Base-by-base conservation (phyloP, 2,329 filamentous ascomycete genomes). In the Cytospora mali region DNA sequence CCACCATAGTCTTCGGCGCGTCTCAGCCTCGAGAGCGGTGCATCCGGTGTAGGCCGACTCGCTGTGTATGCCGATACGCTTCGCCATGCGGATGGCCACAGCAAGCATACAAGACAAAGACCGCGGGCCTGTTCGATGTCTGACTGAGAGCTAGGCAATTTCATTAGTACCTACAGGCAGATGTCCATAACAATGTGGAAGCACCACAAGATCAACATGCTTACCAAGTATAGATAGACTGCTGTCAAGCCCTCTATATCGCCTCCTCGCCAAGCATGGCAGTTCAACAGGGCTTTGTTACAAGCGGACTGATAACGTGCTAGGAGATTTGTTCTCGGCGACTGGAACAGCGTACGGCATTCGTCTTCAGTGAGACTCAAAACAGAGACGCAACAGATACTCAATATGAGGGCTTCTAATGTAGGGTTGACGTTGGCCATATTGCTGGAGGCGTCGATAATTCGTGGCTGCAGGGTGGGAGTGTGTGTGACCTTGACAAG, bases 1-100 rank as follows among this genome's bases (percentile, higher is more conserved):
- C 86, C 85, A 88, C 85, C 85, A 88, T 0, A 88, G 76, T 35
- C 86, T 75, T 31, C 86, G 80, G 14, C 85, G 80, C 76, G 88
- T 79, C 71, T 89, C 86, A 2, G 79, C 80, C 67, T 88, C 85
- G 14, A 83, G 79, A 7, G 68, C 58, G 5, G 64, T 66, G 23
- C 59, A 70, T 25, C 65, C 69, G 1, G 69, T 53, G 16, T 70
- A 66, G 0, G 64, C 66, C 0, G 76, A 68, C 68, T 88, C 85
- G 58, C 68, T 76, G 55, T 87, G 78, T 6, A 88, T 74, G 0
- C 84, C 82, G 72, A 88, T 80, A 9, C 82, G 77, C 62, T 83
- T 76, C 1, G 83, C 85, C n/a, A 84, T 83, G 25, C 84, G 84
- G 16, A 86, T 74, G 0, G 81, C 82, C 18, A 84, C 69, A 3